Evolutionary conservation across 768 basidiomycete species (phyloP).

Genomic region (Tulasnella sp.): DNA sequence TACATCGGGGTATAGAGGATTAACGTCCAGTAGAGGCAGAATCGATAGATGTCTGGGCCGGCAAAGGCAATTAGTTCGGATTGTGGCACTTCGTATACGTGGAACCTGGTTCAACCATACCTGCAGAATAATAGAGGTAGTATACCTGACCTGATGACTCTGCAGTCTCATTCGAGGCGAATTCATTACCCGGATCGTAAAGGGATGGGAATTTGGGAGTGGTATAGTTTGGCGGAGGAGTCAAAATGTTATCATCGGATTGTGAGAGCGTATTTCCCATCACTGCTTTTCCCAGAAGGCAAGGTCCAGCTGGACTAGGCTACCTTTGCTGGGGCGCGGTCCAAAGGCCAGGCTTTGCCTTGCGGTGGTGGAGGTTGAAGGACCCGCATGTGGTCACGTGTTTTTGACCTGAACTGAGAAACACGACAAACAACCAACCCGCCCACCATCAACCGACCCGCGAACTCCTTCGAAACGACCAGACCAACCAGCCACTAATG

Average conservation of each 20-base stretch:
- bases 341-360: neutral
- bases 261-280: slow-evolving; percentile 7
- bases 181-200: slow-evolving; percentile 17
- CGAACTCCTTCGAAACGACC: neutral
- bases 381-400: neutral
- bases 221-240: slow-evolving; percentile 19
- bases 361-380: neutral
- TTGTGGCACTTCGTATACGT: neutral
- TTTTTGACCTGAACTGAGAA: neutral
- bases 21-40: slow-evolving; percentile 23
- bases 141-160: neutral
- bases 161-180: neutral
- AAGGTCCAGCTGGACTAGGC: neutral
- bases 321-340: neutral
- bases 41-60: slow-evolving; percentile 19
- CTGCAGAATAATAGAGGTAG: slow-evolving; percentile 18
- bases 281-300: neutral
- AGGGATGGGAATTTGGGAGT: slow-evolving; percentile 19
- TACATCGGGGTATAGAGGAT: slow-evolving; percentile 20
- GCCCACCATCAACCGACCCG: neutral
- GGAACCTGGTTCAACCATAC: neutral
- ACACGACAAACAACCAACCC: slow-evolving; percentile 6
- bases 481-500: neutral
- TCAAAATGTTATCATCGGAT: slow-evolving; percentile 6
- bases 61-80: neutral